Conservation (phyloP, 768 basidiomycete genomes). For the Pisolithus microcarpus region DNA sequence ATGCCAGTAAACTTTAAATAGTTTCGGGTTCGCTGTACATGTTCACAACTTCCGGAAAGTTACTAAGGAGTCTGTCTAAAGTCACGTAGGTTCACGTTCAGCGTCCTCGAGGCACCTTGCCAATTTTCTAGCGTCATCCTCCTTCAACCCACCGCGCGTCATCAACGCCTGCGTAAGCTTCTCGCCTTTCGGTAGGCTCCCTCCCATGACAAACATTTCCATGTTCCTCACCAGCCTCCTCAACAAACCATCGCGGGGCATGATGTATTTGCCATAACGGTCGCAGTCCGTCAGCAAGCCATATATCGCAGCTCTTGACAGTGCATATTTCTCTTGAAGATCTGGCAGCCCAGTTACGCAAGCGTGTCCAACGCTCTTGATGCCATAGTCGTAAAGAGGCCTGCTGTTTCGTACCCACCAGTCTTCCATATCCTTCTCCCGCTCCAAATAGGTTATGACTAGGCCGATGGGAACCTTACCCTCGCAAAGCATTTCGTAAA, state of each 20-base stretch:
- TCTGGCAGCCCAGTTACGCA: neutral
- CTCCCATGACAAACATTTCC: neutral
- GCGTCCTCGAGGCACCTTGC: neutral
- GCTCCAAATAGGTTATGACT: constrained; percentile 14
- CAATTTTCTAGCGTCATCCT: neutral
- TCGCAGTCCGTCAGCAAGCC: neutral
- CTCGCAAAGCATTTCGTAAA: constrained; percentile 10
- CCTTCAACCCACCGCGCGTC: neutral
- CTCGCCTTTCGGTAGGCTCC: neutral
- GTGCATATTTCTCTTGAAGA: neutral
- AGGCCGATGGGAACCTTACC: constrained; percentile 10
- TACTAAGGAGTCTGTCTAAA: no score
- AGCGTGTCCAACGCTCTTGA: neutral
- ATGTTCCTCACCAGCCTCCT: neutral
- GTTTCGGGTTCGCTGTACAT: no score
- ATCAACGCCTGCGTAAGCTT: neutral
- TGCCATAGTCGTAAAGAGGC: neutral
- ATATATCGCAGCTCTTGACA: neutral
- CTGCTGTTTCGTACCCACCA: constrained; percentile 23
- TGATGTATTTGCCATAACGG: neutral
- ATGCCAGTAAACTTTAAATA: no score
- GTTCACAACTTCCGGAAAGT: no score
- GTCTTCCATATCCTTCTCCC: constrained; percentile 15
- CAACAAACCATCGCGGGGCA: neutral
- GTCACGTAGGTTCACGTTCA: neutral